phyloP scores from a whole-genome alignment of 2,329 filamentous ascomycete species.

The Neocatenulostroma microsporum region DNA sequence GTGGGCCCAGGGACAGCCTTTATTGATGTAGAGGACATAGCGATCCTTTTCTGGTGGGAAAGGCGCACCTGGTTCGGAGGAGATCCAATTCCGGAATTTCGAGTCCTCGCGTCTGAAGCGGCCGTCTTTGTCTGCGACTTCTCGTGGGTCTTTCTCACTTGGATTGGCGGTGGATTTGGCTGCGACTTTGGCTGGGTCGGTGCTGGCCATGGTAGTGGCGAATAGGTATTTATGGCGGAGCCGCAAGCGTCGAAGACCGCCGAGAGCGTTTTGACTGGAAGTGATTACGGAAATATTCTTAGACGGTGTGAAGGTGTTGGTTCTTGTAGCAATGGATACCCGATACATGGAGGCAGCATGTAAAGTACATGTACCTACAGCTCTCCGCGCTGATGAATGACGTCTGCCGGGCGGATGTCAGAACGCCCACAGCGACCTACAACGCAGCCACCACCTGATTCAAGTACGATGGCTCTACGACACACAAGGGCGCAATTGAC shows the following conservation, averaged over 20 bases:
- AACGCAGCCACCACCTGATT: too few species aligned
- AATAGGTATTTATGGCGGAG: too few species aligned
- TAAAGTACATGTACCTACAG: too few species aligned
- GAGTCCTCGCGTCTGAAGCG: constrained; percentile 48
- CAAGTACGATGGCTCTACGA: too few species aligned
- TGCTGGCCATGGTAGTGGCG: constrained; percentile 1
- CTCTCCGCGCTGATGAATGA: constrained; percentile 2
- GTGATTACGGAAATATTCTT: too few species aligned
- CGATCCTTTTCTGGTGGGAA: constrained; percentile 54
- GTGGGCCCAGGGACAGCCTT: constrained; percentile 57
- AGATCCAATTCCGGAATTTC: constrained; percentile 50
- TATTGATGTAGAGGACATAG: constrained; percentile 55
- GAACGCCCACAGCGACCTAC: too few species aligned
- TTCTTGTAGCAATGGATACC: too few species aligned
- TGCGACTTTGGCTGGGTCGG: background rate
- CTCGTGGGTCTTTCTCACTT: constrained; percentile 2
- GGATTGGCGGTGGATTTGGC: background rate
- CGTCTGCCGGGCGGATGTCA: background rate
- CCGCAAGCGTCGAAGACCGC: too few species aligned
- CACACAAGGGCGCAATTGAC: too few species aligned
- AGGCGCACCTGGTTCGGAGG: constrained; percentile 41
- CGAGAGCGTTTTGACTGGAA: too few species aligned
- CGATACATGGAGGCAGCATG: background rate
- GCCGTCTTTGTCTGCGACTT: constrained; percentile 37
- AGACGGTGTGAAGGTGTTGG: too few species aligned